Evolutionary conservation across 176 grass and related monocot species (phyloP), one percentile per base, ranked within the genome.

Genomic region (Oryza glumipatula): DNA sequence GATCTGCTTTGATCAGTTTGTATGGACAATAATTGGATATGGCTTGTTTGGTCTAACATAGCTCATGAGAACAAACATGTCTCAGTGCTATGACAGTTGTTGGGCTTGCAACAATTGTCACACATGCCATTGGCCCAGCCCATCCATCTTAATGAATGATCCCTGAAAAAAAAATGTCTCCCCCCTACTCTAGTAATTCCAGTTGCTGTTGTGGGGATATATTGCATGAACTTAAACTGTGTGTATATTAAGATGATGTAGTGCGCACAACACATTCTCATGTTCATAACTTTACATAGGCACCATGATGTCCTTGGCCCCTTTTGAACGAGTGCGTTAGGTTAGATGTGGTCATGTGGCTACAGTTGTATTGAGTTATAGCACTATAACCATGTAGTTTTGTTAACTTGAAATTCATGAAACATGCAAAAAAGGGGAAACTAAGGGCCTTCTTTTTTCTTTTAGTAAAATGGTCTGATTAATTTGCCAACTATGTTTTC

Each of bases 331-430:
- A 68, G 71, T 26, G 14, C 2, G 12, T 60, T 84, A n/a, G 36
- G 9, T 51, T 48, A 49, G 49, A 74, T 80, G 49, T 43, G 6
- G 8, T 33, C 78, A 74, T 80, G 49, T 46, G 6, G 8, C 45
- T 88, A 44, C 22, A 11, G 44, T 79, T 28, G 38, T 49, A 14
- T 63, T 80, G 48, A 38, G 24, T 73, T 21, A 44, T 74, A 21
- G 65, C 35, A 58, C 15, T 73, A 54, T 24, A 24, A 68, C 67
- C 71, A 68, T 74, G 60, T 68, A 36, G 75, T 47, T 33, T 39
- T 66, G 16, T 83, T 72, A 79, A 30, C 36, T 35, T 75, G 17
- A 74, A 66, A 64, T 82, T 36, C 48, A 74, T 65, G 24, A 17
- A 21, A 36, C 26, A 56, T 70, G 43, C 65, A 48, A 16, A 58